phyloP scores from a whole-genome alignment of 108 stramenopile genomes.

The Mayamaea pseudoterrestris region DNA sequence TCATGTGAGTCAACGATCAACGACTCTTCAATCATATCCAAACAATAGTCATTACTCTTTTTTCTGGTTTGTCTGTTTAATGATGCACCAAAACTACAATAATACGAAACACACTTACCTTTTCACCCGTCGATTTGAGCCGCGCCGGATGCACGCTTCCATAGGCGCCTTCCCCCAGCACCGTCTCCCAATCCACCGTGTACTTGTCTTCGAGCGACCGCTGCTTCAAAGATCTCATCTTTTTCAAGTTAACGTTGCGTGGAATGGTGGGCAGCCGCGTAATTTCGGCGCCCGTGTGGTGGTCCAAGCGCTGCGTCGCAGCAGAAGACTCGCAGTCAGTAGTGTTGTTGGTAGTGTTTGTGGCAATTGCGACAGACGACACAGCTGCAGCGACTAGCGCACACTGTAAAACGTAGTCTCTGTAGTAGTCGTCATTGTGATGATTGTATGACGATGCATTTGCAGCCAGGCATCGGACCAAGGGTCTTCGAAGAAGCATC shows the following conservation, averaged over 20 bases:
- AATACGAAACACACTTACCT: slow-evolving; percentile 17
- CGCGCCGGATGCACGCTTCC: slow-evolving; percentile 65
- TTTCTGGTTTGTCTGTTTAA: neutral
- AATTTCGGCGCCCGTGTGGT: no score
- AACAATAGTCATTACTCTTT: no score
- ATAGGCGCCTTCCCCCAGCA: slow-evolving; percentile 75
- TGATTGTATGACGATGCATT: no score
- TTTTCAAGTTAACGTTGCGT: slow-evolving; percentile 37
- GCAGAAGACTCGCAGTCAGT: no score
- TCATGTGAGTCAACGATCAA: neutral
- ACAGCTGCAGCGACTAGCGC: neutral
- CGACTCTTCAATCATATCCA: neutral
- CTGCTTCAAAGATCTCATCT: slow-evolving; percentile 23
- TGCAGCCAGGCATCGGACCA: no score
- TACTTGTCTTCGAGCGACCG: slow-evolving; percentile 46
- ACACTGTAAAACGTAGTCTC: neutral
- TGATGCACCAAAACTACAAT: neutral
- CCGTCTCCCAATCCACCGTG: slow-evolving; percentile 59
- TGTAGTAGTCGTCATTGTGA: no score
- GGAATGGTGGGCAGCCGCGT: no score
- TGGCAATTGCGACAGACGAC: no score
- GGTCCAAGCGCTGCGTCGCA: no score
- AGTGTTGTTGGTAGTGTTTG: no score
- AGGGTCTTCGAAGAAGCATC: no score
- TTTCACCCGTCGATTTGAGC: slow-evolving; percentile 46